Conservation (phyloP, 129 eudicot genomes). For the Artemisia argyi region DNA sequence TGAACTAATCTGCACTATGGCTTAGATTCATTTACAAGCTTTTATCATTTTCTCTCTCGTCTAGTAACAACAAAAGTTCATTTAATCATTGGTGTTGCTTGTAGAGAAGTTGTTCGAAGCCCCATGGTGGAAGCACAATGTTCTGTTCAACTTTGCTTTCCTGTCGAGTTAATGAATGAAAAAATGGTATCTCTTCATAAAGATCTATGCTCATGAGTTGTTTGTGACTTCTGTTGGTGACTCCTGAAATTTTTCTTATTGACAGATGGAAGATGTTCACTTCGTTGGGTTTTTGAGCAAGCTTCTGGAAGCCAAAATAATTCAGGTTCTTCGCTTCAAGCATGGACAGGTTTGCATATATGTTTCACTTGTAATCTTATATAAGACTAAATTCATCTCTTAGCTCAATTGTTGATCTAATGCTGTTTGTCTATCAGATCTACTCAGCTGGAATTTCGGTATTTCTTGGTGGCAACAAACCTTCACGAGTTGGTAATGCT, state of each 20-base stretch:
- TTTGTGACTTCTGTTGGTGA: constrained; percentile 3
- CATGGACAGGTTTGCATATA: constrained; percentile 81
- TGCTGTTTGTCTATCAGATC: constrained; percentile 47
- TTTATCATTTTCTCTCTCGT: background rate
- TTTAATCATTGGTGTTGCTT: constrained; percentile 33
- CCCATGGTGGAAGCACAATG: constrained; percentile 99
- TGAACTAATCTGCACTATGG: background rate
- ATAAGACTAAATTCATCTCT: background rate
- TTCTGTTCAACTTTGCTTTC: constrained; percentile 86
- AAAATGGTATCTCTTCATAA: constrained; percentile 52
- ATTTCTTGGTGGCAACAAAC: constrained; percentile 89
- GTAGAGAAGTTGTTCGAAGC: constrained; percentile 88
- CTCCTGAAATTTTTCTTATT: constrained; percentile 15
- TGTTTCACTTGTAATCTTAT: constrained; percentile 9
- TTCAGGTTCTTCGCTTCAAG: constrained; percentile 86
- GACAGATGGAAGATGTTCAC: constrained; percentile 85
- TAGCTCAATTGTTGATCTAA: constrained; percentile 6
- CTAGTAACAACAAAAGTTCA: constrained; percentile 13
- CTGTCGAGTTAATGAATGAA: constrained; percentile 74
- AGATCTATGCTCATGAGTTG: background rate
- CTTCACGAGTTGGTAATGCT: constrained; percentile 77
- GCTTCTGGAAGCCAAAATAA: constrained; percentile 82
- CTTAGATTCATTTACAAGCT: background rate
- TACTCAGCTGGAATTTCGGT: constrained; percentile 87
- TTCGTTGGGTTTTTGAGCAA: constrained; percentile 77